Conservation (phyloP, 139 green algal genomes). For the Chlorella sp. region DNA sequence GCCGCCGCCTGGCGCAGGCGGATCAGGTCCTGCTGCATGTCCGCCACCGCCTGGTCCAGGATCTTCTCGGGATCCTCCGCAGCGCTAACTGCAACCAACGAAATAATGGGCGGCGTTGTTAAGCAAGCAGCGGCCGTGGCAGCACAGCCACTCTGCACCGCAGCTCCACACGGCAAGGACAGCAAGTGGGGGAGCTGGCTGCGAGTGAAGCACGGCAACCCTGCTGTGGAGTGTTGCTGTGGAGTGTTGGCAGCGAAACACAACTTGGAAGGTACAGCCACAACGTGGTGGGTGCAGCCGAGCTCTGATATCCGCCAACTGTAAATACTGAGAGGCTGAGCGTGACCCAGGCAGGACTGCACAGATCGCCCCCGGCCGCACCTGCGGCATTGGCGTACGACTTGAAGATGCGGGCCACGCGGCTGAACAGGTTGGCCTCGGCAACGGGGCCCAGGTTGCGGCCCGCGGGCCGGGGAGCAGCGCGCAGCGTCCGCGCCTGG, state of each 20-base stretch:
- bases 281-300: too few species aligned
- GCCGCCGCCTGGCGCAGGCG: constrained; percentile 97
- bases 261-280: too few species aligned
- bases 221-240: too few species aligned
- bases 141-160: neutral
- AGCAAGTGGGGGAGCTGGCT: too few species aligned
- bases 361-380: constrained; percentile 37
- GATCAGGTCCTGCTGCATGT: constrained; percentile 98
- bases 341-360: too few species aligned
- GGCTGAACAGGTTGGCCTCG: constrained; percentile 91
- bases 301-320: too few species aligned
- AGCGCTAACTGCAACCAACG: constrained; percentile 71
- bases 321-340: neutral
- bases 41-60: constrained; percentile 94
- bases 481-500: neutral
- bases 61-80: constrained; percentile 99
- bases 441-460: constrained; percentile 45
- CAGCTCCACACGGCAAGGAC: neutral
- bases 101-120: too few species aligned
- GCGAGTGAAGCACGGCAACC: too few species aligned
- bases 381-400: constrained; percentile 91
- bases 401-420: constrained; percentile 82
- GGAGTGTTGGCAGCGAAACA: too few species aligned
- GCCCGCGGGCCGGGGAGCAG: neutral
- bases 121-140: too few species aligned